Evolutionary conservation across 176 grass and related monocot species (phyloP).

Genomic region (Melocanna baccifera): DNA sequence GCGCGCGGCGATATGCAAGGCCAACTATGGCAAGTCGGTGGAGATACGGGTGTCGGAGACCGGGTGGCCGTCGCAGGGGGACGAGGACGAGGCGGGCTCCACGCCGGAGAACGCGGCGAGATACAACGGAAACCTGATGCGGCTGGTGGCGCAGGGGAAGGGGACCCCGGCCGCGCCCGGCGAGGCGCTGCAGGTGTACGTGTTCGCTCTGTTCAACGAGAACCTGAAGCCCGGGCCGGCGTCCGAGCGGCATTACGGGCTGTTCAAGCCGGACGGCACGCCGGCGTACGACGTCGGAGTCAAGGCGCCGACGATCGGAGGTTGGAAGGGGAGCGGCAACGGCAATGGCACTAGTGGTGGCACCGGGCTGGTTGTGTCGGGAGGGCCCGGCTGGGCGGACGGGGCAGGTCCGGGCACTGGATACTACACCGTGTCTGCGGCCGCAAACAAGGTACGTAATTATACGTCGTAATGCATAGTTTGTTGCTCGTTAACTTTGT

Average conservation of each 20-base stretch:
- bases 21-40: slow-evolving; percentile 42
- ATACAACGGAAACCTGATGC: slow-evolving; percentile 89
- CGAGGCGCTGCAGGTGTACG: slow-evolving; percentile 67
- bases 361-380: slow-evolving; percentile 37
- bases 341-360: neutral
- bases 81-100: slow-evolving; percentile 69
- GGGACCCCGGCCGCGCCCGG: slow-evolving; percentile 63
- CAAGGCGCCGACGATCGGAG: slow-evolving; percentile 30
- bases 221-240: slow-evolving; percentile 76
- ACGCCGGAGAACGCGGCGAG: slow-evolving; percentile 64
- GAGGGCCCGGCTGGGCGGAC: slow-evolving; percentile 33
- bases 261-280: slow-evolving; percentile 78
- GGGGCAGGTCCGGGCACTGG: slow-evolving; percentile 40
- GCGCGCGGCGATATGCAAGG: slow-evolving; percentile 55
- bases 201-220: slow-evolving; percentile 94
- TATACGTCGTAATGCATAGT: neutral
- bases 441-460: slow-evolving; percentile 25
- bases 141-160: slow-evolving; percentile 56
- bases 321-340: neutral
- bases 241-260: slow-evolving; percentile 80
- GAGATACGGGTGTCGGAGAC: slow-evolving; percentile 87
- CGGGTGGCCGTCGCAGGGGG: slow-evolving; percentile 81
- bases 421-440: slow-evolving; percentile 57
- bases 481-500: neutral
- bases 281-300: slow-evolving; percentile 68